phyloP scores from a whole-genome alignment of 179 eudicot genomes.

The Camellia oleifera region DNA sequence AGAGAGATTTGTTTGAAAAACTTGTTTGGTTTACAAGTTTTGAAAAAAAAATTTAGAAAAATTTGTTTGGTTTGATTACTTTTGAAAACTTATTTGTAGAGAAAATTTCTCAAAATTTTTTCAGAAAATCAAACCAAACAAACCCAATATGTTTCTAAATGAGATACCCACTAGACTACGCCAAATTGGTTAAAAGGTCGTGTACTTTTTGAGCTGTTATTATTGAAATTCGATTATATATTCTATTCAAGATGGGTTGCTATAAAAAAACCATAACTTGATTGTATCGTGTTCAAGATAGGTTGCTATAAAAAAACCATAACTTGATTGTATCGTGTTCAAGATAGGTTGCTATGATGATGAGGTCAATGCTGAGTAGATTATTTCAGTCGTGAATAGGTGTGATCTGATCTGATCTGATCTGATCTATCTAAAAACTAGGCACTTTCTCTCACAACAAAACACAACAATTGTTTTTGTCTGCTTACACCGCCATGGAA shows the following conservation, averaged over 20 bases:
- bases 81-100: no score
- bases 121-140: no score
- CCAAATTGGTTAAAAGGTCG: no score
- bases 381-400: not conserved
- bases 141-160: no score
- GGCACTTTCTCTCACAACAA: not conserved
- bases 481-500: not conserved
- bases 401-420: no score
- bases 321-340: not conserved
- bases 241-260: not conserved
- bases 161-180: no score
- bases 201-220: not conserved
- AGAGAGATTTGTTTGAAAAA: no score
- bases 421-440: not conserved
- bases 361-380: not conserved
- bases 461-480: not conserved
- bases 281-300: not conserved
- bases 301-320: not conserved
- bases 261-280: not conserved
- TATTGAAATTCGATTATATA: not conserved
- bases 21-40: no score
- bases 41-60: no score
- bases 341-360: not conserved
- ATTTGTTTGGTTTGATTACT: no score
- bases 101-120: no score